Conservation (phyloP, 495 filamentous ascomycete species). For the Neurospora sp. region DNA sequence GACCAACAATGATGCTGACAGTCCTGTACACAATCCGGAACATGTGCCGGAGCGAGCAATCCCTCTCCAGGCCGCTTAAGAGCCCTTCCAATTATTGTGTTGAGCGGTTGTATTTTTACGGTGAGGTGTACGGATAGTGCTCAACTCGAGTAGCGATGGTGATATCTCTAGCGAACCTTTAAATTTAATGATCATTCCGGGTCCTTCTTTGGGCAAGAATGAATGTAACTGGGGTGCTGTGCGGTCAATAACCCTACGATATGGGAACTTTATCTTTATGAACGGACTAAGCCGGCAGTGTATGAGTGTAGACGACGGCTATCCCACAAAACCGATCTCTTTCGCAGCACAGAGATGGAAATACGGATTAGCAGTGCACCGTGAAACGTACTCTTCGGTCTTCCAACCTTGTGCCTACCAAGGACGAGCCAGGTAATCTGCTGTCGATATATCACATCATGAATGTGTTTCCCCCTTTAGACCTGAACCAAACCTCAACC, state of each 20-base stretch:
- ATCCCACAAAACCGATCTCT: background rate
- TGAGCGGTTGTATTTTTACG: background rate
- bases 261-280: background rate
- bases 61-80: background rate
- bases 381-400: background rate
- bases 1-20: background rate
- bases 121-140: background rate
- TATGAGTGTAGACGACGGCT: background rate
- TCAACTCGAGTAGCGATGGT: too few relatives aligned
- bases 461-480: background rate
- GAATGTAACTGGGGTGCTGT: background rate
- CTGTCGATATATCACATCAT: background rate
- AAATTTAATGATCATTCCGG: background rate
- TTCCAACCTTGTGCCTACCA: background rate
- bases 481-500: background rate
- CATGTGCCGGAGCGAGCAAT: background rate
- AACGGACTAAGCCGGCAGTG: background rate
- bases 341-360: background rate
- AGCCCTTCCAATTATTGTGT: background rate
- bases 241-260: background rate
- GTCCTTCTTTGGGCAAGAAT: background rate
- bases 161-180: background rate
- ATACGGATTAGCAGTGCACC: background rate
- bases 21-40: background rate
- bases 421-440: background rate